Evolutionary conservation across 2,329 filamentous ascomycete species (phyloP).

Genomic region (Hypoxylon sp.): DNA sequence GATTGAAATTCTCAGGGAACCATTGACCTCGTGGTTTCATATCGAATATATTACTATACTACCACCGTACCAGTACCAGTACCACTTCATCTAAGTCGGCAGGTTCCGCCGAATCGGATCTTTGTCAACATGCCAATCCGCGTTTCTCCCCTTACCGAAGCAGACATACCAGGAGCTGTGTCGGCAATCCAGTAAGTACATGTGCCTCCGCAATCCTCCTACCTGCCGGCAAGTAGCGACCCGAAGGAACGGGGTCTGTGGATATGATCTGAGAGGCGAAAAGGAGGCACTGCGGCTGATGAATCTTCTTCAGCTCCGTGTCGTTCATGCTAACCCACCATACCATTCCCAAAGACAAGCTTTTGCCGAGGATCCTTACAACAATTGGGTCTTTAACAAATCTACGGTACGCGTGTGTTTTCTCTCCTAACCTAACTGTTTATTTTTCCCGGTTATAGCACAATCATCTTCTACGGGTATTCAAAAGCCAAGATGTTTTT

Average conservation of each 20-base stretch:
- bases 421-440: neutral
- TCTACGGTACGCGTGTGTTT: slow-evolving; percentile 39
- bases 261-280: neutral
- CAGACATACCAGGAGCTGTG: slow-evolving; percentile 46
- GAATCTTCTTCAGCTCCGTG: slow-evolving; percentile 18
- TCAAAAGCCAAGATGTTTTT: too few relatives aligned
- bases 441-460: too few relatives aligned
- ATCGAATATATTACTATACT: slow-evolving; percentile 20
- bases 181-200: slow-evolving; percentile 46
- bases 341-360: slow-evolving; percentile 39
- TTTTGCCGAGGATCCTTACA: slow-evolving; percentile 47
- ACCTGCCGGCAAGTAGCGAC: slow-evolving; percentile 21
- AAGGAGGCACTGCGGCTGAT: slow-evolving; percentile 19
- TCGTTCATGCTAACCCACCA: slow-evolving; percentile 33
- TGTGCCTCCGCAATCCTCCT: slow-evolving; percentile 11
- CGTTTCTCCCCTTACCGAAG: slow-evolving; percentile 42
- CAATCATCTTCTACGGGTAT: too few relatives aligned
- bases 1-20: slow-evolving; percentile 3
- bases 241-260: slow-evolving; percentile 16
- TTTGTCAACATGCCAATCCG: slow-evolving; percentile 39
- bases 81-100: slow-evolving; percentile 27
- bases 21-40: slow-evolving; percentile 11
- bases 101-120: slow-evolving; percentile 31
- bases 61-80: too few relatives aligned
- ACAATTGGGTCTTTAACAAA: slow-evolving; percentile 48